Base-by-base conservation (phyloP, 2,329 filamentous ascomycete genomes). In the Pseudogymnoascus sp. region DNA sequence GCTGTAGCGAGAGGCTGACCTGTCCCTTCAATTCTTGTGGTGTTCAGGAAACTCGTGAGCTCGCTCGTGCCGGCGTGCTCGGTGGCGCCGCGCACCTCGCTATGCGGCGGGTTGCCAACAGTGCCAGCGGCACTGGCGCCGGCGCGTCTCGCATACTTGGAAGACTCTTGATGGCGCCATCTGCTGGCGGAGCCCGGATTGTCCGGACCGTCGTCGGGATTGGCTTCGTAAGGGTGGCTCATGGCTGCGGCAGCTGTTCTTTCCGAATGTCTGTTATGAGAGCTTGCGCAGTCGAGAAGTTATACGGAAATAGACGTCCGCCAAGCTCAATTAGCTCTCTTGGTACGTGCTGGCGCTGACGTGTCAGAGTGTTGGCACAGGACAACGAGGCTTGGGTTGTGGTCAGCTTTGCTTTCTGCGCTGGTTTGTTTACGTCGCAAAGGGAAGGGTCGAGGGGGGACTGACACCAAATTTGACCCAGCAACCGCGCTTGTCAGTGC, bases 111-210 rank as follows among this genome's bases (percentile, higher is more conserved):
- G 75, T 74, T 58, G 60, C 53, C 53, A 28, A 33, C 43, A 50
- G 22, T 60, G 30, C 65, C 64, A 66, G 66, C 67, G 58, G 3
- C 58, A 65, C 63, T 57, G 64, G 30, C 38, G 38, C 57, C 76
- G 35, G 81, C 82, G 68, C 80, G 74, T 58, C 77, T 77, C 58
- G 77, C 77, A 68, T 77, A 87, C 35, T 81, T 75, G 11, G 75
- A 75, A 1, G 84, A 86, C 69, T 87, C 84, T 69, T 86, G 81
- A 69, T 87, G 84, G 61, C 84, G 80, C 84, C 84, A 87, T 66
- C 76, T 76, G 68, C 75, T 84, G 39, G 78, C 68, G 7, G 83
- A 86, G 37, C 80, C 78, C 68, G 86, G 74, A 2, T 80, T 81
- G 67, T 85, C 84, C 62, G n/a, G 14, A 30, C 22, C 9, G 41